Evolutionary conservation across 1,284 basidiomycete species (phyloP).

Genomic region (Cryptococcus depauperatus): DNA sequence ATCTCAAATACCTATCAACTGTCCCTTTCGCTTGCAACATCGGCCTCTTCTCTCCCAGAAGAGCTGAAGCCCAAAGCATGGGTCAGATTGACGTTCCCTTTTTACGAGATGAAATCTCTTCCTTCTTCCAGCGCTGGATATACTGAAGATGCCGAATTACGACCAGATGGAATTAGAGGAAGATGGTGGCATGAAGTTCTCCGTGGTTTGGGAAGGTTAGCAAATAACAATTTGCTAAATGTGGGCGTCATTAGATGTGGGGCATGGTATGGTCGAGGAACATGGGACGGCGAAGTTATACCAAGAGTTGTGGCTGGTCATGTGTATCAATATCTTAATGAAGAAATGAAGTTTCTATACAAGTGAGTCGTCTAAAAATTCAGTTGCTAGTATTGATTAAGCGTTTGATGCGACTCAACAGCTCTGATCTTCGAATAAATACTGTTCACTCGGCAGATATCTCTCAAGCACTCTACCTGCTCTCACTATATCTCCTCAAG

Average conservation of each 20-base stretch:
- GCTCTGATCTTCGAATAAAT: conserved; percentile 66
- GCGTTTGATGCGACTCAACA: conserved; percentile 5
- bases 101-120: conserved; percentile 59
- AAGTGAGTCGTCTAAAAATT: conserved; percentile 37
- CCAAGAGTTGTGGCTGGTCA: conserved; percentile 64
- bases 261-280: conserved; percentile 37
- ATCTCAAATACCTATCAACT: conserved; percentile 68
- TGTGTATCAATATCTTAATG: conserved; percentile 71
- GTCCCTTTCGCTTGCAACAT: conserved; percentile 56
- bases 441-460: conserved; percentile 73
- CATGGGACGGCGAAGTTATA: conserved; percentile 49
- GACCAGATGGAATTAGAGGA: conserved; percentile 64
- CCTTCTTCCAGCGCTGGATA: conserved; percentile 47
- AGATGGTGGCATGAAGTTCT: conserved; percentile 86
- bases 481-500: conserved; percentile 34
- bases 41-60: conserved; percentile 53
- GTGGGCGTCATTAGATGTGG: conserved; percentile 57
- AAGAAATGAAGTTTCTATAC: conserved; percentile 78
- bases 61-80: conserved; percentile 61
- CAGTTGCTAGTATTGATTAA: no score
- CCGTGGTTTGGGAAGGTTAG: conserved; percentile 63
- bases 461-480: conserved; percentile 64
- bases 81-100: conserved; percentile 69
- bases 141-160: conserved; percentile 56
- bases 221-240: conserved; percentile 57